phyloP scores from a whole-genome alignment of 495 filamentous ascomycete genomes.

The Letharia columbiana region DNA sequence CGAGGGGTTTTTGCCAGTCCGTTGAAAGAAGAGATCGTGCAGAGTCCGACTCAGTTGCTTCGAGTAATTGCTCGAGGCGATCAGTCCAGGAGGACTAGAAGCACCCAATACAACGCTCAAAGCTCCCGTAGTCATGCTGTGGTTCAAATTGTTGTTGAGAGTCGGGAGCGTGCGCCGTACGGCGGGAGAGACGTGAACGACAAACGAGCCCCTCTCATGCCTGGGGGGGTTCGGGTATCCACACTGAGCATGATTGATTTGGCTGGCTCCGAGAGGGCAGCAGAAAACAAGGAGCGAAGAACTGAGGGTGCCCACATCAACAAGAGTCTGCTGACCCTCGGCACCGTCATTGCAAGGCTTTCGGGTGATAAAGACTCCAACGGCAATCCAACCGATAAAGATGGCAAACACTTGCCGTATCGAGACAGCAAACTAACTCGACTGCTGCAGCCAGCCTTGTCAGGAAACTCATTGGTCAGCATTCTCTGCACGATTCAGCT shows the following conservation, averaged over 20 bases:
- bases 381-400: slow-evolving; percentile 63
- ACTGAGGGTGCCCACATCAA: slow-evolving; percentile 98
- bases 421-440: slow-evolving; percentile 94
- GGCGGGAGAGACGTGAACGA: slow-evolving; percentile 47
- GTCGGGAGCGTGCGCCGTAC: slow-evolving; percentile 65
- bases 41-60: slow-evolving; percentile 90
- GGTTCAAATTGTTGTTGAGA: slow-evolving; percentile 97
- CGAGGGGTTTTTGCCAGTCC: slow-evolving; percentile 93
- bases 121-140: slow-evolving; percentile 97
- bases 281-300: slow-evolving; percentile 87
- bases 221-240: slow-evolving; percentile 90
- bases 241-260: slow-evolving; percentile 94
- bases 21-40: slow-evolving; percentile 96
- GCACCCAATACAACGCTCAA: slow-evolving; percentile 91
- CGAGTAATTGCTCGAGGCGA: slow-evolving; percentile 94
- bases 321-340: slow-evolving; percentile 89
- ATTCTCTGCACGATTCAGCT: slow-evolving; percentile 94
- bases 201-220: slow-evolving; percentile 68
- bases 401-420: slow-evolving; percentile 86
- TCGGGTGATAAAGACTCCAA: slow-evolving; percentile 79
- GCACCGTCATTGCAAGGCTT: slow-evolving; percentile 86
- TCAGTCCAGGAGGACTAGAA: slow-evolving; percentile 76
- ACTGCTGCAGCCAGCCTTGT: slow-evolving; percentile 84
- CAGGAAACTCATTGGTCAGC: slow-evolving; percentile 87
- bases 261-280: slow-evolving; percentile 90